Percentiles rank a stretch among this genome's conserved stretches.
Evolutionary conservation across 768 basidiomycete species (phyloP).

Genomic region (Tubosaeta sp.): DNA sequence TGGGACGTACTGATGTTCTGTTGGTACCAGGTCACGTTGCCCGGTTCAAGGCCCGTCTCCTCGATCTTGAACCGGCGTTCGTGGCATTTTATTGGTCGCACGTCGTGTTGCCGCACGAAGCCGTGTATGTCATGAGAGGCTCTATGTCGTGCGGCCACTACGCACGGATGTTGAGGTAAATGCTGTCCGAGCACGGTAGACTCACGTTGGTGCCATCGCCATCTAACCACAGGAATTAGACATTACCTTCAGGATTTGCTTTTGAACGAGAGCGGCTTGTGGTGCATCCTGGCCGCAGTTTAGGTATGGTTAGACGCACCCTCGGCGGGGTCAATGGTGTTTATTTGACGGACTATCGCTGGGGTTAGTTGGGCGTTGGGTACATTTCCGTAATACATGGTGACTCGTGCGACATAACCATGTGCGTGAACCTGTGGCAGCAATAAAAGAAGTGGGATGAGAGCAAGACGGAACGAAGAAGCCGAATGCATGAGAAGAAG

Average conservation of each 20-base stretch:
- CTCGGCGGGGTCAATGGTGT: conserved; percentile 45
- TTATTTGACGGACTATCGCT: conserved; percentile 43
- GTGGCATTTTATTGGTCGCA: conserved; percentile 60
- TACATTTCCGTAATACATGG: conserved; percentile 40
- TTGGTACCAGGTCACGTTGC: conserved; percentile 47
- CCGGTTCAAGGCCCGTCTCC: conserved; percentile 42
- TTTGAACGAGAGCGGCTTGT: conserved; percentile 44
- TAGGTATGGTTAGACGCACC: conserved; percentile 44
- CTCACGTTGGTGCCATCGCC: conserved; percentile 37
- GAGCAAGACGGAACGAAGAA: background rate
- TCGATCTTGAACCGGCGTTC: conserved; percentile 70
- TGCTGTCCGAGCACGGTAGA: background rate
- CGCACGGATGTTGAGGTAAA: background rate
- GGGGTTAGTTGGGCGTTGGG: conserved; percentile 37
- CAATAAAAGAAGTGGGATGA: conserved; percentile 8
- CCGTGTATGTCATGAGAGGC: conserved; percentile 73
- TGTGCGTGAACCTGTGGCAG: conserved; percentile 34
- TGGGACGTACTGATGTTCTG: conserved; percentile 46
- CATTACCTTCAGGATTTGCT: conserved; percentile 54
- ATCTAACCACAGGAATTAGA: conserved; percentile 57
- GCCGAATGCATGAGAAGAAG: conserved; percentile 5
- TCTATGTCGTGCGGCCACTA: conserved; percentile 59
- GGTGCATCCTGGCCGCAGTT: conserved; percentile 39
- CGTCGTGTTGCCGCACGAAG: conserved; percentile 50
- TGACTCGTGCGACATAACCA: conserved; percentile 40